Evolutionary conservation across 208 protist genomes (phyloP).

Genomic region (Porcisia hertigi): DNA sequence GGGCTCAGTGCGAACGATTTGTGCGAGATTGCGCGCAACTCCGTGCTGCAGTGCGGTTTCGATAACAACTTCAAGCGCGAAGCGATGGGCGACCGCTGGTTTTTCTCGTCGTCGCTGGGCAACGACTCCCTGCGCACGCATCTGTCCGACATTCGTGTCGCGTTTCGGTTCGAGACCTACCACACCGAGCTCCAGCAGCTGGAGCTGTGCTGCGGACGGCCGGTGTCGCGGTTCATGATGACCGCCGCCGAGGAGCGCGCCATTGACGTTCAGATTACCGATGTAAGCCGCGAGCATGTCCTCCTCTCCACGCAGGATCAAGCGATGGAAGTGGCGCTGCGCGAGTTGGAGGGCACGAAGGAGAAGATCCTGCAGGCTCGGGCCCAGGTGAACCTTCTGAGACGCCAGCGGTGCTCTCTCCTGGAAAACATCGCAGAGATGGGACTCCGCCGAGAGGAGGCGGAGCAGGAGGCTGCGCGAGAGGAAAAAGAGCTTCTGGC

Average conservation of each 20-base stretch:
- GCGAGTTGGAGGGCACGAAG: constrained; percentile 75
- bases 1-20: constrained; percentile 89
- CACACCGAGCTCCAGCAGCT: constrained; percentile 90
- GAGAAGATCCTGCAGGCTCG: constrained; percentile 54
- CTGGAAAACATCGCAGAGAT: constrained; percentile 88
- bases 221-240: constrained; percentile 80
- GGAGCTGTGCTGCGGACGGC: constrained; percentile 64
- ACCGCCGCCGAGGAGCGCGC: constrained; percentile 79
- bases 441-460: constrained; percentile 55
- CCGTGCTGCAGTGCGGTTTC: constrained; percentile 91
- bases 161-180: constrained; percentile 93
- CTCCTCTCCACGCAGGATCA: constrained; percentile 89
- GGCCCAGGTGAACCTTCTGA: constrained; percentile 63
- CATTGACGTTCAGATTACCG: constrained; percentile 70
- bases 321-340: constrained; percentile 85
- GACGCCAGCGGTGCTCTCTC: constrained; percentile 73
- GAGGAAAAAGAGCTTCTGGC: constrained; percentile 21
- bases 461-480: constrained; percentile 45
- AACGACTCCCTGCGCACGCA: constrained; percentile 90
- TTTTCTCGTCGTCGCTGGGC: constrained; percentile 86
- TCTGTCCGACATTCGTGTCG: constrained; percentile 92
- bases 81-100: constrained; percentile 89
- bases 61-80: constrained; percentile 87
- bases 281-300: constrained; percentile 55
- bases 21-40: constrained; percentile 93